Base-by-base conservation (phyloP, 2,329 filamentous ascomycete species). In the Boeremia lycopersici region DNA sequence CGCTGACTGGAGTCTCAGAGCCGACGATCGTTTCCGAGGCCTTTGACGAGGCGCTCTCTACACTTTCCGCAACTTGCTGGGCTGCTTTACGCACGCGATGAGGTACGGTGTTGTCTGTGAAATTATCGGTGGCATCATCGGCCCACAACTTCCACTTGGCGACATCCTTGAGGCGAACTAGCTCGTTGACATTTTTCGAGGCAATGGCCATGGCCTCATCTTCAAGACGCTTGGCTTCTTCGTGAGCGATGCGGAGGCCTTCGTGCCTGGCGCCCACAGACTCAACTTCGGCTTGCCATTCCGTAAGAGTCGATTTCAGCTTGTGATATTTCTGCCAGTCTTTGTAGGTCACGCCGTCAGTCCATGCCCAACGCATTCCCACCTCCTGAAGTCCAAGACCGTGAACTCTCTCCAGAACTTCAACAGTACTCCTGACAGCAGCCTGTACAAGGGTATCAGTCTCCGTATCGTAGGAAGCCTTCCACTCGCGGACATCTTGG, bases 261-360 rank as follows among this genome's bases (percentile, higher is more conserved):
- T 89, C 84, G 70, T 97, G 90, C 3, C 86, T 83, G 56, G 89
- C 83, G 34, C 91, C 89, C 48, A 93, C 84, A 54, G 86, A 81
- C 71, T 91, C 87, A 42, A 99, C 86, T 63, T 96, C 90, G 31
- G 85, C 82, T 50, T 90, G 89, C 92, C 93, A 97, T 67, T 91
- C 86, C 42, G 89, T 87, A 47, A 97, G 90, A 11, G 89, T 88
- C 48, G 84, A 85, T 78, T 90, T 96, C 53, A 99, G 81, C 56
- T 90, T 86, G 73, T 98, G 92, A 71, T 96, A 99, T 73, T 93
- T 95, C 56, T 89, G 86, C 95, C 95, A 99, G 74, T 99, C 92
- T 74, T 96, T 93, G 81, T 99, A 97, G 1, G 93, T 96, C 57
- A 99, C 85, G 29, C 91, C 91, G 53, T 98, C 92, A 78, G 92